phyloP scores from a whole-genome alignment of 441 rosid species.

The Corymbia citriodora region DNA sequence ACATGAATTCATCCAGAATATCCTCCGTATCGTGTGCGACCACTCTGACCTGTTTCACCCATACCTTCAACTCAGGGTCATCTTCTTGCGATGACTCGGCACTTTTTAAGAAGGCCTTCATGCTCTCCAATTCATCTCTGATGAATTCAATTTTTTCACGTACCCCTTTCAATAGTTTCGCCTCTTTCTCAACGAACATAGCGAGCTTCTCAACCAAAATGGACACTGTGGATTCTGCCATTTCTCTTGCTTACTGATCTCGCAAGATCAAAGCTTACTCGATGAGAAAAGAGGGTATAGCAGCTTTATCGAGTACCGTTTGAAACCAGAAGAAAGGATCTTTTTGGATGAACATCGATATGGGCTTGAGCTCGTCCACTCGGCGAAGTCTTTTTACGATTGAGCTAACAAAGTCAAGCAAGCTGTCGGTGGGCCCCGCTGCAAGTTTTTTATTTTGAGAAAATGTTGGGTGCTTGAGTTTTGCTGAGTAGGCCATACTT shows the following conservation, averaged over 20 bases:
- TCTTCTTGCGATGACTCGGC: accelerated
- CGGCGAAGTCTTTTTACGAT: no score
- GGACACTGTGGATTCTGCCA: not conserved
- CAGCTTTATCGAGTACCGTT: no score
- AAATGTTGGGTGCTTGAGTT: no score
- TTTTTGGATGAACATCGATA: no score
- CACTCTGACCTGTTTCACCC: not conserved
- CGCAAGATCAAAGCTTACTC: accelerated
- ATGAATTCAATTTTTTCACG: not conserved
- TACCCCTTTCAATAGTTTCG: not conserved
- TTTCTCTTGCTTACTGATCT: not conserved
- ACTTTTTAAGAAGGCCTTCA: not conserved
- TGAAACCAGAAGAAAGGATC: no score
- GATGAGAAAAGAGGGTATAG: not conserved
- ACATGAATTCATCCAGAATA: not conserved
- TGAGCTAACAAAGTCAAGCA: no score
- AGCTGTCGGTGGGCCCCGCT: no score
- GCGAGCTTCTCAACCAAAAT: not conserved
- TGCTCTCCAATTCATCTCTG: not conserved
- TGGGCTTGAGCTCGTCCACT: not conserved
- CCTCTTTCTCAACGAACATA: not conserved
- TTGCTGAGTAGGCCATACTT: no score
- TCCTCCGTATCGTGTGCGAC: not conserved
- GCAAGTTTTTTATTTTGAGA: no score
- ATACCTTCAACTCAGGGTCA: not conserved